phyloP scores from a whole-genome alignment of 1,139 yeast species.

The Suhomyces atakaporum region DNA sequence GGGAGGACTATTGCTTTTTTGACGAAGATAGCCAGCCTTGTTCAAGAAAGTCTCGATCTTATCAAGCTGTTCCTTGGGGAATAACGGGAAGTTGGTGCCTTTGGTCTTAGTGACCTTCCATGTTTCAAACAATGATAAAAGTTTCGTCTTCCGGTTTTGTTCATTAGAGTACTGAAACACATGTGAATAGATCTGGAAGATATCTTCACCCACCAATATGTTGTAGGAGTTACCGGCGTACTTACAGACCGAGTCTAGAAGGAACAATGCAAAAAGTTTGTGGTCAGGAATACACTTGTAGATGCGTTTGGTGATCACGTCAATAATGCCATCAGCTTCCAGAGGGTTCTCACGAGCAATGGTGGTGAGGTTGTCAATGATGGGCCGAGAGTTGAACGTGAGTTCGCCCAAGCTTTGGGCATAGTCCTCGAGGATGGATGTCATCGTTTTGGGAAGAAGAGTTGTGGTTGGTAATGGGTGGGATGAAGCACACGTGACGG shows the following conservation, averaged over 20 bases:
- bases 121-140: conserved; percentile 77
- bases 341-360: conserved; percentile 83
- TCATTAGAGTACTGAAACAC: conserved; percentile 81
- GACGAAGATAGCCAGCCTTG: conserved; percentile 33
- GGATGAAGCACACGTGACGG: no score
- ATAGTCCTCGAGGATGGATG: conserved; percentile 51
- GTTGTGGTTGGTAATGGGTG: no score
- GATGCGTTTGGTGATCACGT: conserved; percentile 66
- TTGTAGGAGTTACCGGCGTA: conserved; percentile 89
- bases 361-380: conserved; percentile 80
- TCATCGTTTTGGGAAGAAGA: conserved; percentile 7
- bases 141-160: conserved; percentile 60
- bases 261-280: conserved; percentile 79
- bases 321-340: conserved; percentile 75
- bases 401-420: conserved; percentile 68
- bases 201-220: conserved; percentile 63
- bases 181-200: conserved; percentile 69
- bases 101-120: conserved; percentile 69
- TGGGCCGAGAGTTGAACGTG: conserved; percentile 87
- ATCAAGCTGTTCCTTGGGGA: conserved; percentile 69
- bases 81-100: conserved; percentile 66
- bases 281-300: conserved; percentile 65
- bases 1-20: conserved; percentile 5
- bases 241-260: conserved; percentile 91
- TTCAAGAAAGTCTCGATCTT: conserved; percentile 74